A percentile compares a stretch with the other conserved stretches of the same genome.
phyloP scores from a whole-genome alignment of 768 basidiomycete genomes.

The Nevesoporus exiguus region DNA sequence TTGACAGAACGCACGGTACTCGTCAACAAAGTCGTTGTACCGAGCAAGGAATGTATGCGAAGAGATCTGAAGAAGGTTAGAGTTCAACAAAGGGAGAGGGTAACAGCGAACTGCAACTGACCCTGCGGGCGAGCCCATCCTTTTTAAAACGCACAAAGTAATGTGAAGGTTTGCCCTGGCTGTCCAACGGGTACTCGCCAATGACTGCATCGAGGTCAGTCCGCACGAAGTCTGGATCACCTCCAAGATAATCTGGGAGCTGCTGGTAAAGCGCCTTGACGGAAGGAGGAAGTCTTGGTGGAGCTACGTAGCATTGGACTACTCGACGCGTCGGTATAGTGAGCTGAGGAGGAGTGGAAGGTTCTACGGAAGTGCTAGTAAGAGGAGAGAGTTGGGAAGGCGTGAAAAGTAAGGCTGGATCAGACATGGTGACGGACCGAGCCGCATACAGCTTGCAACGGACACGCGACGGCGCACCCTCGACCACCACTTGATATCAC shows the following conservation, averaged over 20 bases:
- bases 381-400: conserved; percentile 17
- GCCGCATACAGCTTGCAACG: not conserved
- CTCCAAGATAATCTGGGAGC: conserved; percentile 33
- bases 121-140: conserved; percentile 58
- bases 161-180: conserved; percentile 37
- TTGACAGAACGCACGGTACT: conserved; percentile 47
- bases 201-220: conserved; percentile 46
- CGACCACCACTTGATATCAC: not conserved
- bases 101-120: conserved; percentile 27
- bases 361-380: conserved; percentile 6
- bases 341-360: conserved; percentile 4
- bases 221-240: conserved; percentile 30
- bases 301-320: conserved; percentile 33
- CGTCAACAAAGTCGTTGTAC: conserved; percentile 46
- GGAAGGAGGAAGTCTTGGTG: conserved; percentile 37
- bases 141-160: conserved; percentile 56
- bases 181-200: conserved; percentile 45
- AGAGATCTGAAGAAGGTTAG: conserved; percentile 38
- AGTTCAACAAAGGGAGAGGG: not conserved
- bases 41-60: conserved; percentile 36
- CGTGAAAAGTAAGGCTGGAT: conserved; percentile 17
- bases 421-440: conserved; percentile 16
- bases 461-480: conserved; percentile 13
- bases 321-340: conserved; percentile 13
- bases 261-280: conserved; percentile 43